phyloP scores from a whole-genome alignment of 805 yeast genomes.

The Saturnispora sekii region DNA sequence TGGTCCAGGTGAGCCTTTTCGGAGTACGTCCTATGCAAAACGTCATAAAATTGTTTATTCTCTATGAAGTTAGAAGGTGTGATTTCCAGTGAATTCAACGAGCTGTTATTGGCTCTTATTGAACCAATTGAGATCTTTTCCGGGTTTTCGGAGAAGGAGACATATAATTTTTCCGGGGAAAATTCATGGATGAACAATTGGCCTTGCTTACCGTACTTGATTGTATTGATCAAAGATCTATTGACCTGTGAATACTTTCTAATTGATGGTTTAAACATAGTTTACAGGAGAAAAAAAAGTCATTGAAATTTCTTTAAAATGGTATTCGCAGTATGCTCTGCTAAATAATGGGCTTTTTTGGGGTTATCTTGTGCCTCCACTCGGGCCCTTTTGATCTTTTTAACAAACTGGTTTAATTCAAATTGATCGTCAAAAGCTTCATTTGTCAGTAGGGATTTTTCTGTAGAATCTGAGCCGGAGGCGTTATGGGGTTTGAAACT shows the following conservation, averaged over 20 bases:
- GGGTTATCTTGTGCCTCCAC: neutral
- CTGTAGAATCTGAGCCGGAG: neutral
- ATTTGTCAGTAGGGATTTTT: neutral
- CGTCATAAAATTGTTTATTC: constrained; percentile 18
- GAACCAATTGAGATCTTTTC: constrained; percentile 19
- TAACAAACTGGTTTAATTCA: neutral
- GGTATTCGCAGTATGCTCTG: constrained; percentile 4
- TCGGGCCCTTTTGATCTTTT: constrained; percentile 1
- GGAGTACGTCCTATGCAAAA: constrained; percentile 19
- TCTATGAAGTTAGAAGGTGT: constrained; percentile 19
- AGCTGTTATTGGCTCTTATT: constrained; percentile 3
- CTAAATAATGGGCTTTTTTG: neutral
- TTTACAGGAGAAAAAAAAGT: neutral
- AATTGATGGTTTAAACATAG: neutral
- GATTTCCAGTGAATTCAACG: constrained; percentile 7
- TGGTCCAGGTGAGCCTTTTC: constrained; percentile 34
- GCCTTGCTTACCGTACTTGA: constrained; percentile 19
- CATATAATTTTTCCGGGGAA: constrained; percentile 10
- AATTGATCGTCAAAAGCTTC: neutral
- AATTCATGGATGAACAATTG: constrained; percentile 22
- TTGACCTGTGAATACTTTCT: constrained; percentile 11
- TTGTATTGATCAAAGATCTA: constrained; percentile 16
- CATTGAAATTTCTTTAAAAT: neutral
- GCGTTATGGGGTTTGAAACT: neutral
- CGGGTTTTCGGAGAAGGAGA: constrained; percentile 26